Base-by-base conservation (phyloP, 2,329 filamentous ascomycete species). In the Aspergillus sp. region DNA sequence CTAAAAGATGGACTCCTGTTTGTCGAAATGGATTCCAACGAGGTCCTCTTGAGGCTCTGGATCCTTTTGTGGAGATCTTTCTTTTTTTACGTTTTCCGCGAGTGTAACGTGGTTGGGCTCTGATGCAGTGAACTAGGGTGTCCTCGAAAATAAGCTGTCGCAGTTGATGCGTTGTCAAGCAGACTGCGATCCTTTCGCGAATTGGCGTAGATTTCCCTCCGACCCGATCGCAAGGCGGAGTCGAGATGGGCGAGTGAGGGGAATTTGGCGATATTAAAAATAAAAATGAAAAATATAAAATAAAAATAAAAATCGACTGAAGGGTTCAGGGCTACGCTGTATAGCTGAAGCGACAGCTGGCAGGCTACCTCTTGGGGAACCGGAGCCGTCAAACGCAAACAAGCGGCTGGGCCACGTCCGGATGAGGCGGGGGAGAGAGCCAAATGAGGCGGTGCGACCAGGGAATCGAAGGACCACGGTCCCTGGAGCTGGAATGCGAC, bases 91-190 rank as follows among this genome's bases (percentile, higher is more conserved):
- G 26, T 30, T 30, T 30, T 30, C 26, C 26, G 26, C 50, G 60
- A 63, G 61, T 69, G 67, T 69, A 69, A 71, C 67, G 68, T 71
- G 69, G 72, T 76, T 74, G 72, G 73, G 73, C 72, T 71, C 64
- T 69, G 68, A 69, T 73, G 73, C 73, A 76, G 70, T 59, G 61
- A 61, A 64, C 60, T 60, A 63, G 66, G 69, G 62, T 68, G 62
- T 63, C 62, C 59, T 64, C 66, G 65, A 30, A 30, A 30, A 66
- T 60, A 60, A 61, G 57, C 61, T 57, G 60, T 60, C 55, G 61
- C 55, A 63, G 61, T 64, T 67, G 71, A 75, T 76, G 73, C 65
- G 73, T 73, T 75, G 73, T 73, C 73, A 72, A 56, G 60, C 54
- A 55, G 58, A 62, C 53, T 52, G 55, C 57, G 51, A 58, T 63